A percentile compares a stretch with the other conserved stretches of the same genome.
Conservation (phyloP, 164 flowering plant genomes). For the Tinospora cordifolia region DNA sequence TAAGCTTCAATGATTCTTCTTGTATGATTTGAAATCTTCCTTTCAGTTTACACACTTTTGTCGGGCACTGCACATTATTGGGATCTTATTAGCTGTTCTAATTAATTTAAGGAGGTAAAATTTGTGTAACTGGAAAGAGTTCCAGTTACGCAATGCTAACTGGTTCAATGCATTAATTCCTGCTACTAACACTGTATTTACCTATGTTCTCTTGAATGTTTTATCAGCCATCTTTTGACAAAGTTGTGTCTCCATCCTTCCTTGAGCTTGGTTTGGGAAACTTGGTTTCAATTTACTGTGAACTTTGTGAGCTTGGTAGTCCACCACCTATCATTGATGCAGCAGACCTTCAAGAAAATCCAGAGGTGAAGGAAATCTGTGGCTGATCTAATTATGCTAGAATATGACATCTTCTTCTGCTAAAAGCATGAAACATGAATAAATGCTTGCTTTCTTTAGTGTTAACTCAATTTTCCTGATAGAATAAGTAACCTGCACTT, state of each 20-base stretch:
- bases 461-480: background rate
- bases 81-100: background rate
- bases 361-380: constrained; percentile 48
- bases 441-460: background rate
- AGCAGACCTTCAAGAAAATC: constrained; percentile 63
- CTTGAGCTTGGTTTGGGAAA: constrained; percentile 65
- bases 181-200: constrained; percentile 4
- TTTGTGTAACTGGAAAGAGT: constrained; percentile 3
- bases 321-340: constrained; percentile 77
- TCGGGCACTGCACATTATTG: background rate
- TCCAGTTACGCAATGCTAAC: background rate
- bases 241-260: constrained; percentile 68
- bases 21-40: too few species aligned
- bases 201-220: constrained; percentile 9
- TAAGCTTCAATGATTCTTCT: too few species aligned
- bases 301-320: constrained; percentile 61
- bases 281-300: constrained; percentile 61
- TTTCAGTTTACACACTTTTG: background rate
- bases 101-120: background rate
- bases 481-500: background rate
- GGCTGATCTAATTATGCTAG: background rate
- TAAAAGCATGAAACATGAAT: background rate
- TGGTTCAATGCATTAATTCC: background rate
- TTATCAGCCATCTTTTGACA: constrained; percentile 76
- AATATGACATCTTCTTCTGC: background rate